Conservation (phyloP, 306 rosid genomes). For the Casuarina equisetifolia region DNA sequence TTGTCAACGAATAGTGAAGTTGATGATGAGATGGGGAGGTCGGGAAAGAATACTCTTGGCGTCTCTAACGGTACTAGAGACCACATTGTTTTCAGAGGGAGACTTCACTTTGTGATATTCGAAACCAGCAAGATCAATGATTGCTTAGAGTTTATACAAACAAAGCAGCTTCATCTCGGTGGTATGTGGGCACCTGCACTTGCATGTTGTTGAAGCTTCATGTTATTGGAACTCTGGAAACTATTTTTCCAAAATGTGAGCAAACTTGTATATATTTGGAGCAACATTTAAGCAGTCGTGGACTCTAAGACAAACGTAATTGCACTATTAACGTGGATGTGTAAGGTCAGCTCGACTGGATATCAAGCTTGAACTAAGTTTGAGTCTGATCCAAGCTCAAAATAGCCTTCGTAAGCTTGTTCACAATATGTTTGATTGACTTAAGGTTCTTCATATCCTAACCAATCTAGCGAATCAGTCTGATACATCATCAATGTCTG, state of each 20-base stretch:
- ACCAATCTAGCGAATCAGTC: constrained; percentile 1
- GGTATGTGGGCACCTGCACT: constrained; percentile 40
- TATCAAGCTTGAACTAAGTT: constrained; percentile 8
- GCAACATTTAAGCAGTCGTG: background rate
- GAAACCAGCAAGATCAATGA: constrained; percentile 86
- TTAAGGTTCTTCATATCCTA: constrained; percentile 2
- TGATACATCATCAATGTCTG: background rate
- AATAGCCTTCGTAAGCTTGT: constrained; percentile 4
- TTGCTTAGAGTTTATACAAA: constrained; percentile 68
- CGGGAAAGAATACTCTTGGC: constrained; percentile 35
- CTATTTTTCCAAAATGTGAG: background rate
- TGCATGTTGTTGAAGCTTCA: constrained; percentile 9
- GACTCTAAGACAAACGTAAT: background rate
- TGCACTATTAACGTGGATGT: background rate
- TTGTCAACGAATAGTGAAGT: constrained; percentile 53
- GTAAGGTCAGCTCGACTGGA: background rate
- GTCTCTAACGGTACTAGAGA: constrained; percentile 37
- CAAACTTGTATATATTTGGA: background rate
- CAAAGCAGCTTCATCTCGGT: constrained; percentile 62
- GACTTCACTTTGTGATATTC: constrained; percentile 73
- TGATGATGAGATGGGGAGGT: constrained; percentile 34
- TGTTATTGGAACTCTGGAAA: constrained; percentile 12
- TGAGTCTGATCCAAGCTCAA: background rate
- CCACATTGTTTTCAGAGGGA: constrained; percentile 58
- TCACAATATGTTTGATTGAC: background rate